Conservation (phyloP, 2,329 filamentous ascomycete genomes). For the Canariomyces notabilis region DNA sequence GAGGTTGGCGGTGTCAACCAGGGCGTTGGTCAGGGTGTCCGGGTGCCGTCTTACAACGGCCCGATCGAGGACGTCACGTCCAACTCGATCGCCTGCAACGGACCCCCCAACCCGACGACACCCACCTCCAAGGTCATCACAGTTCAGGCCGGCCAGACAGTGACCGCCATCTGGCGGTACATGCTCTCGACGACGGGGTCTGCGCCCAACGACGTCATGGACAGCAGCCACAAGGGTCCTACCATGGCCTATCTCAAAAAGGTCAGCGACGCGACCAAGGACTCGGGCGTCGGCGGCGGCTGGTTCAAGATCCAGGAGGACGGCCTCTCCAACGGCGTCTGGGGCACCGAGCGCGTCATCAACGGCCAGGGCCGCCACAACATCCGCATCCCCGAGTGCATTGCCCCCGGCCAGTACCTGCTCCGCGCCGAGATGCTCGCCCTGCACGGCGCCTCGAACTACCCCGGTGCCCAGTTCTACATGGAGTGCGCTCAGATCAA, state of each 20-base stretch:
- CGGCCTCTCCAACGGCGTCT: conserved; percentile 20
- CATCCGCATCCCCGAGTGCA: conserved; percentile 25
- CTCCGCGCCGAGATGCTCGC: conserved; percentile 25
- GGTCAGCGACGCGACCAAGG: conserved; percentile 22
- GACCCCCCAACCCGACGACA: conserved; percentile 22
- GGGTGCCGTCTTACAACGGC: conserved; percentile 25
- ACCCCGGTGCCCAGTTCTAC: conserved; percentile 26
- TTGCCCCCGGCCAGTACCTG: conserved; percentile 25
- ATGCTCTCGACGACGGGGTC: conserved; percentile 24
- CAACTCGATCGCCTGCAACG: conserved; percentile 26
- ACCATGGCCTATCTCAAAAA: conserved; percentile 27
- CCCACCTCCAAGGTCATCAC: conserved; percentile 25
- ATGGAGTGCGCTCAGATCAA: conserved; percentile 27
- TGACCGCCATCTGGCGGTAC: conserved; percentile 26
- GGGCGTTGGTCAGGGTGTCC: conserved; percentile 22
- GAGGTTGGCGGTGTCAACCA: conserved; percentile 24
- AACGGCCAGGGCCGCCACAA: conserved; percentile 24
- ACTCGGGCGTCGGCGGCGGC: conserved; percentile 23
- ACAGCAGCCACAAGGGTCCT: conserved; percentile 25
- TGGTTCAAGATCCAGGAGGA: conserved; percentile 29
- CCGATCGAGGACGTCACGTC: conserved; percentile 24
- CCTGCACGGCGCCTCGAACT: conserved; percentile 22
- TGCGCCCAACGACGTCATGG: conserved; percentile 26
- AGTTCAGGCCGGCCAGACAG: conserved; percentile 22
- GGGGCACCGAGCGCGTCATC: conserved; percentile 25